Base-by-base conservation (phyloP, 1,139 yeast genomes). In the Taphrina pruni region DNA sequence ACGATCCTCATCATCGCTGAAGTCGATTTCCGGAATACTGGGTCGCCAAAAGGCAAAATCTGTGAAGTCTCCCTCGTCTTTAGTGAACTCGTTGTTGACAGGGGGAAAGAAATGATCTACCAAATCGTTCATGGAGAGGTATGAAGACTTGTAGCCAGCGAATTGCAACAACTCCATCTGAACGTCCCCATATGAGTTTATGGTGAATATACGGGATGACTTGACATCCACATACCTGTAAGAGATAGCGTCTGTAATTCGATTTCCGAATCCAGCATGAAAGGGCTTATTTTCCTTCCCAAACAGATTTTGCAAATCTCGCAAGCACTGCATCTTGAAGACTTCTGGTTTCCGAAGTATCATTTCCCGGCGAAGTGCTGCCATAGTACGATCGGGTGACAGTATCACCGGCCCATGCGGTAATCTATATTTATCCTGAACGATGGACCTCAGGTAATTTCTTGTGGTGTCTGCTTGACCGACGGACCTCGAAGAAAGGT, bases 91-190 rank as follows among this genome's bases (percentile, higher is more conserved):
- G 12, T 67, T 66, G 60, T 71, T 48, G 26, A 66, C 75, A 0
- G 98, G 97, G 14, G 99, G 99, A 83, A 95, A 95, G 77, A 93
- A 93, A 78, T 94, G 98, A 78, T 95, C 99, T 14, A 95, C 98
- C 71, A 95, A 82, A 77, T 94, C 98, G 55, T 96, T 92, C 77
- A 95, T 94, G 73, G 87, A 88, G 69, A 95, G 86, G 77, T 95
- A 95, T 0, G 96, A 87, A 66, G 96, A 88, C 76, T 86, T 89
- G 77, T 90, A 90, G 6, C 99, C 99, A 0, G 98, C 96, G 75
- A 95, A 82, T 77, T 95, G 98, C 70, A 95, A 82, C 73, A 95
- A 83, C 79, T 95, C 99, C 96, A 95, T 89, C 81, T 91, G 97
- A 45, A 95, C 99, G 74, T 95, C 99, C 1, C 98, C 97, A 72